A percentile compares a stretch with the other conserved stretches of the same genome.
phyloP scores from a whole-genome alignment of 202 grass and related monocot genomes.

The Schoenoplectus tabernaemontani region DNA sequence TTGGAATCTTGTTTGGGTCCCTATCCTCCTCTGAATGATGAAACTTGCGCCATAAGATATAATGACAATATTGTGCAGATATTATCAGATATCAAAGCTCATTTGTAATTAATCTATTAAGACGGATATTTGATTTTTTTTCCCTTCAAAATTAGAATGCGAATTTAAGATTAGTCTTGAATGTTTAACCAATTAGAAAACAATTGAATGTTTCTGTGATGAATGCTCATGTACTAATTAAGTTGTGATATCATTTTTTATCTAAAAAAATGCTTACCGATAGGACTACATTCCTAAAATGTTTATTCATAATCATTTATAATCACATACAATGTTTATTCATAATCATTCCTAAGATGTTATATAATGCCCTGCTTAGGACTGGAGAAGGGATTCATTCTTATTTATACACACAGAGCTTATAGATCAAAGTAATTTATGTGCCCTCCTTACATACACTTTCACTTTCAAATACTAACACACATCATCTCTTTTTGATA shows the following conservation, averaged over 20 bases:
- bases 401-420: too few species aligned
- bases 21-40: conserved; percentile 37
- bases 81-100: not conserved
- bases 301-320: too few species aligned
- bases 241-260: not conserved
- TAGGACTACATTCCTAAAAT: too few species aligned
- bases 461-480: too few species aligned
- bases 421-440: too few species aligned
- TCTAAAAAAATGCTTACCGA: not conserved
- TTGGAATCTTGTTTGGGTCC: conserved; percentile 38
- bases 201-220: not conserved
- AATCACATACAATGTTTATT: too few species aligned
- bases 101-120: not conserved
- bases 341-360: too few species aligned
- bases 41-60: not conserved
- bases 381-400: too few species aligned
- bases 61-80: not conserved
- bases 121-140: not conserved
- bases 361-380: too few species aligned
- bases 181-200: not conserved
- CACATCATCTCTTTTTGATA: too few species aligned
- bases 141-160: not conserved
- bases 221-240: too few species aligned
- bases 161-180: not conserved
- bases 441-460: too few species aligned